Conservation (phyloP, 2,329 filamentous ascomycete genomes). For the Pleurostoma richardsiae region DNA sequence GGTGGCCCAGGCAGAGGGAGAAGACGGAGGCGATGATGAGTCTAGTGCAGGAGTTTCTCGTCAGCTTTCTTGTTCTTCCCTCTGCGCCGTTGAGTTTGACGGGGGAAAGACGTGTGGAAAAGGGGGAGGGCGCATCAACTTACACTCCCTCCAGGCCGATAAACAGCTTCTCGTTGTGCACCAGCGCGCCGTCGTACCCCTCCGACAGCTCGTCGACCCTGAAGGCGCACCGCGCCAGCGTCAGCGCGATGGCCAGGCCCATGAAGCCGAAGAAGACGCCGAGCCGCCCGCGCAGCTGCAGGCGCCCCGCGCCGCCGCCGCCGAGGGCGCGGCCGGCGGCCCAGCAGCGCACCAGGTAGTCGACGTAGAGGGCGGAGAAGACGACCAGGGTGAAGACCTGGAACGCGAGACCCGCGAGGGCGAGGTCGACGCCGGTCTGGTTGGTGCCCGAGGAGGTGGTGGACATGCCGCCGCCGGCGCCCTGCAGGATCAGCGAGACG, state of each 20-base stretch:
- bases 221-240: constrained; percentile 58
- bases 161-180: constrained; percentile 22
- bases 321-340: neutral
- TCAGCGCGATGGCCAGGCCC: constrained; percentile 47
- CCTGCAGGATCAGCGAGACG: constrained; percentile 50
- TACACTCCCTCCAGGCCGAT: constrained; percentile 9
- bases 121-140: neutral
- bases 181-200: constrained; percentile 53
- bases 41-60: neutral
- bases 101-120: neutral
- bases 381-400: constrained; percentile 50
- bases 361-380: constrained; percentile 42
- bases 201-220: constrained; percentile 60
- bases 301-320: neutral
- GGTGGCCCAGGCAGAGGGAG: constrained; percentile 6
- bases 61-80: neutral
- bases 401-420: constrained; percentile 51
- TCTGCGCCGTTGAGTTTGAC: neutral
- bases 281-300: constrained; percentile 21
- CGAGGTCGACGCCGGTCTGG: constrained; percentile 39
- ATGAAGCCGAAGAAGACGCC: constrained; percentile 47
- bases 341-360: constrained; percentile 40
- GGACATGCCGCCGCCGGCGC: constrained; percentile 47
- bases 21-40: constrained; percentile 3
- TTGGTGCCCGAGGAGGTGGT: constrained; percentile 37